These are phyloP conservation scores for Mikania micrantha DNA, from an alignment of 129 eudicot species.

Conservation along the genomic window DNA sequence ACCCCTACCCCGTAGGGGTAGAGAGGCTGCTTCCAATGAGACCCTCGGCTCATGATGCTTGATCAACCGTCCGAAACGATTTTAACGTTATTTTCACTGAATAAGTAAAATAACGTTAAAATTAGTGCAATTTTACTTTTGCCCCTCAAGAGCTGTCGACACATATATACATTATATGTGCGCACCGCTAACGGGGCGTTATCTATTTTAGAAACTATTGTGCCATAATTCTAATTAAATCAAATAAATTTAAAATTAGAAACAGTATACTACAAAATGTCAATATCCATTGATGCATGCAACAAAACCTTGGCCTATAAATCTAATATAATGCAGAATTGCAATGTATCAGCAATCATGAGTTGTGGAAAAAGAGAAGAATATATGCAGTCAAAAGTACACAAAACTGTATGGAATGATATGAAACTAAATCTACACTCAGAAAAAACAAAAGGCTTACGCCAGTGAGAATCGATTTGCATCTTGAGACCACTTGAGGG, in stretches of 20 bases:
- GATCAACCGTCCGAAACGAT: too few species aligned
- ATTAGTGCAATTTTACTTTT: too few species aligned
- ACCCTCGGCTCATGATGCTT: too few species aligned
- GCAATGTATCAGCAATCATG: constrained; percentile 24
- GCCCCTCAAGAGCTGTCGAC: too few species aligned
- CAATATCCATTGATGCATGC: background rate
- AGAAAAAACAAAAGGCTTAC: constrained; percentile 17
- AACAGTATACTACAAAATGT: background rate
- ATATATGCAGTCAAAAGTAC: constrained; percentile 28
- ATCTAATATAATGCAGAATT: constrained; percentile 13
- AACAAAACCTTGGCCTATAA: background rate
- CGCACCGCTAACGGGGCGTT: too few species aligned
- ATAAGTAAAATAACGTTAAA: too few species aligned
- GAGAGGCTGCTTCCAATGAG: too few species aligned
- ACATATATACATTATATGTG: too few species aligned
- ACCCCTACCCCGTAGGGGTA: too few species aligned
- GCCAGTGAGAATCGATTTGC: constrained; percentile 17
- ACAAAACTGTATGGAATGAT: constrained; percentile 17
- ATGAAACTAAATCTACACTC: constrained; percentile 13
- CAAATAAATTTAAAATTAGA: background rate
- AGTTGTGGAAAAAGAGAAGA: constrained; percentile 22
- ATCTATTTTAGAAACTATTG: background rate
- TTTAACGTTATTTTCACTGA: too few species aligned
- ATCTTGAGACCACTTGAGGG: constrained; percentile 30
- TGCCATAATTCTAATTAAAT: background rate